phyloP scores from a whole-genome alignment of 129 eudicot species.

The Solidago caesia region DNA sequence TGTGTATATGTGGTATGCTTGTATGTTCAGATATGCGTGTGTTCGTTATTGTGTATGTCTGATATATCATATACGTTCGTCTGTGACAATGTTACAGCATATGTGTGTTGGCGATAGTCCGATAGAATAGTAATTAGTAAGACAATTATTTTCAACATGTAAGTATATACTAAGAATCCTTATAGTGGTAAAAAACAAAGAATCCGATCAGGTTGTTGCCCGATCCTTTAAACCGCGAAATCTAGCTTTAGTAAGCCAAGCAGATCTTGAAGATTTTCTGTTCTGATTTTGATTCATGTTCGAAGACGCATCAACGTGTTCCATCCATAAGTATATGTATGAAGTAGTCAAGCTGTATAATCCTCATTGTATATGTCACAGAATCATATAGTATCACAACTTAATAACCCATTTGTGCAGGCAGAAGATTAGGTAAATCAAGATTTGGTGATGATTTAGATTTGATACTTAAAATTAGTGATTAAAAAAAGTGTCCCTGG shows the following conservation, averaged over 20 bases:
- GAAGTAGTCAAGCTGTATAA: background rate
- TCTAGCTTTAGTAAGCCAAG: background rate
- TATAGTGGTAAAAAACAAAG: background rate
- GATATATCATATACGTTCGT: background rate
- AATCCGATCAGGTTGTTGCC: background rate
- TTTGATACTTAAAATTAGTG: constrained; percentile 20
- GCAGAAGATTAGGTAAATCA: constrained; percentile 31
- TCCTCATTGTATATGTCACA: background rate
- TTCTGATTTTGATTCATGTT: background rate
- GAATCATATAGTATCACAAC: constrained; percentile 20
- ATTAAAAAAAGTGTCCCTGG: constrained; percentile 20
- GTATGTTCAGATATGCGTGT: background rate
- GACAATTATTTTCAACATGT: background rate
- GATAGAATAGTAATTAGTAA: background rate
- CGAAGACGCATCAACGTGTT: background rate
- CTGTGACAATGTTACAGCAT: background rate
- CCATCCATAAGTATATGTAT: background rate
- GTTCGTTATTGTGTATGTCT: background rate
- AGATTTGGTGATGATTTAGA: constrained; percentile 19
- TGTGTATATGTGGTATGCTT: background rate
- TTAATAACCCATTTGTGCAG: constrained; percentile 12
- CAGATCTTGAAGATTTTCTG: background rate
- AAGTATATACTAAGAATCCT: no score
- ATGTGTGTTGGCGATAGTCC: background rate
- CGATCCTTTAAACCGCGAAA: background rate